Evolutionary conservation across 345 rosid species (phyloP).

Genomic region (Melastoma malabathricum): DNA sequence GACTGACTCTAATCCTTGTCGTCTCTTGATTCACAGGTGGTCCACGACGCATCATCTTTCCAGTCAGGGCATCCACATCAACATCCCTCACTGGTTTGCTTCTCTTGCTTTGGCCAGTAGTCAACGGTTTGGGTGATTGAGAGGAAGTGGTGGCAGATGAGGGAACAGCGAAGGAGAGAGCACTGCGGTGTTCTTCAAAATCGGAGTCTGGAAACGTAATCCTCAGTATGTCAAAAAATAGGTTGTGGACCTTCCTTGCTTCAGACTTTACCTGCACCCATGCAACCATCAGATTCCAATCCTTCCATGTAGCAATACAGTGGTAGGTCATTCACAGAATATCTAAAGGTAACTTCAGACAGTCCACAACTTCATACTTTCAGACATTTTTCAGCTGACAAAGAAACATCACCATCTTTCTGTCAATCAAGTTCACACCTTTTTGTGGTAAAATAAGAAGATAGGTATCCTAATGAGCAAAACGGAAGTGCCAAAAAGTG

Average conservation of each 20-base stretch:
- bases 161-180: conserved; percentile 57
- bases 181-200: conserved; percentile 64
- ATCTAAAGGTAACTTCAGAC: too few relatives aligned
- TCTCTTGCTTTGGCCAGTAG: conserved; percentile 50
- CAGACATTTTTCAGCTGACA: too few relatives aligned
- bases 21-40: conserved; percentile 25
- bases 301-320: conserved; percentile 93
- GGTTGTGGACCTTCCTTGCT: conserved; percentile 93
- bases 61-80: conserved; percentile 25
- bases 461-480: too few relatives aligned
- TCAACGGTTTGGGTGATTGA: conserved; percentile 41
- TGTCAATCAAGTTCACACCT: too few relatives aligned
- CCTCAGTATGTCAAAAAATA: conserved; percentile 89
- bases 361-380: too few relatives aligned
- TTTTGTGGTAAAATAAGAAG: too few relatives aligned
- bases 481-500: too few relatives aligned
- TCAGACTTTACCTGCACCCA: conserved; percentile 22
- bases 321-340: too few relatives aligned
- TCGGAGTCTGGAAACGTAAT: conserved; percentile 82
- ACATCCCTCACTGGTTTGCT: conserved; percentile 40
- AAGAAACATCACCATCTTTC: too few relatives aligned
- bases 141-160: conserved; percentile 30
- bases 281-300: conserved; percentile 21
- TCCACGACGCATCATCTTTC: conserved; percentile 3
- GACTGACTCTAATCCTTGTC: conserved; percentile 47